Conservation (phyloP, 2,329 filamentous ascomycete genomes). For the Nemania serpens region DNA sequence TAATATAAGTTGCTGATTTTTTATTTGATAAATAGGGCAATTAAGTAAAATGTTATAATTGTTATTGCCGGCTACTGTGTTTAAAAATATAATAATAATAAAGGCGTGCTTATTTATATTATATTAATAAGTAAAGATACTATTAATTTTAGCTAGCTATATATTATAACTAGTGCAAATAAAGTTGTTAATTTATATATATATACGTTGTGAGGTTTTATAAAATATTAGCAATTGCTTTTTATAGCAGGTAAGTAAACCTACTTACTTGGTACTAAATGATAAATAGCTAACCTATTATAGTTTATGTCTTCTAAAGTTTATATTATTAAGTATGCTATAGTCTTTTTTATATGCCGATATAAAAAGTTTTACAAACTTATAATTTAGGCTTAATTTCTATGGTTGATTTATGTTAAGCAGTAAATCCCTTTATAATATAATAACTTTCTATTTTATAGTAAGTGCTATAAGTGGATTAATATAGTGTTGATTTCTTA, state of each 20-base stretch:
- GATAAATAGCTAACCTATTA: not conserved
- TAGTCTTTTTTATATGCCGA: not conserved
- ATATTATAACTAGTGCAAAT: slow-evolving; percentile 4
- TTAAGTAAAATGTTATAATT: not conserved
- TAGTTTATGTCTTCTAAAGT: not conserved
- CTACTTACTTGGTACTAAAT: not conserved
- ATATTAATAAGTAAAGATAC: slow-evolving; percentile 1
- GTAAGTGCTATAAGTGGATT: not conserved
- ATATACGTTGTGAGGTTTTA: not conserved
- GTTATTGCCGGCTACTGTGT: not conserved
- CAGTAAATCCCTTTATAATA: not conserved
- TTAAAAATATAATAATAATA: slow-evolving; percentile 4
- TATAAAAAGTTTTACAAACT: slow-evolving; percentile 4
- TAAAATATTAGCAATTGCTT: not conserved
- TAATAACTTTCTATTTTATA: not conserved
- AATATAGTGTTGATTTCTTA: not conserved
- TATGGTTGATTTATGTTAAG: not conserved
- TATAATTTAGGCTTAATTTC: not conserved
- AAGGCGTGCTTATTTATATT: not conserved
- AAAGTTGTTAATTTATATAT: not conserved
- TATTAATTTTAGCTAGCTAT: not conserved
- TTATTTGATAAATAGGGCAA: not conserved
- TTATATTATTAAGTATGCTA: not conserved
- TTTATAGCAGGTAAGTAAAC: not conserved
- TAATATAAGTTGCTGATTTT: not conserved